Evolutionary conservation across 208 protist species (phyloP).

Genomic region (Naegleria fowleri): DNA sequence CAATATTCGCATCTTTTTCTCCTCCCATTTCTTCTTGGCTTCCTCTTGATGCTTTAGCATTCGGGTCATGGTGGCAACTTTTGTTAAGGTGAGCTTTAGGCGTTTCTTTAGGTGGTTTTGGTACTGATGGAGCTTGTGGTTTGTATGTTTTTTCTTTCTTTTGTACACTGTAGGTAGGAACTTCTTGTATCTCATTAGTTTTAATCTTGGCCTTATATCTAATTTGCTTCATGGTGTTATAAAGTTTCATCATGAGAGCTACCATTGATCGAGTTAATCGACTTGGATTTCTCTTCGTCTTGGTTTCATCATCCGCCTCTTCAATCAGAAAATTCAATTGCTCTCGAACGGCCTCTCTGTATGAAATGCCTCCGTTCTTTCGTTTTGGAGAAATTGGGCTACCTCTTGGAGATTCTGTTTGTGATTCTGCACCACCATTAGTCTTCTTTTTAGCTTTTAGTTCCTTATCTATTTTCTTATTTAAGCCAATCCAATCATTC

Average conservation of each 20-base stretch:
- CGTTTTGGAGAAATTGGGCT: neutral
- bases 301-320: neutral
- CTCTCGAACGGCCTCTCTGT: neutral
- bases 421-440: neutral
- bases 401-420: neutral
- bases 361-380: neutral
- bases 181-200: too few relatives aligned
- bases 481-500: neutral
- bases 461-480: neutral
- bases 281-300: neutral
- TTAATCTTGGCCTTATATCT: neutral
- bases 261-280: neutral
- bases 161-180: neutral
- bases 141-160: neutral
- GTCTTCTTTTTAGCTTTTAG: neutral
- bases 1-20: neutral
- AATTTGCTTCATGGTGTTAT: neutral
- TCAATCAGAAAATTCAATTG: neutral
- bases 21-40: neutral
- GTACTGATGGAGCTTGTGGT: neutral
- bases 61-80: neutral
- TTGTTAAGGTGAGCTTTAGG: neutral
- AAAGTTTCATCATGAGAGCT: neutral
- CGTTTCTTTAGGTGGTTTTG: neutral
- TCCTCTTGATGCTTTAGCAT: slow-evolving; percentile 13